Base-by-base conservation (phyloP, 2,329 filamentous ascomycete genomes). In the Cordyceps pruinosa region DNA sequence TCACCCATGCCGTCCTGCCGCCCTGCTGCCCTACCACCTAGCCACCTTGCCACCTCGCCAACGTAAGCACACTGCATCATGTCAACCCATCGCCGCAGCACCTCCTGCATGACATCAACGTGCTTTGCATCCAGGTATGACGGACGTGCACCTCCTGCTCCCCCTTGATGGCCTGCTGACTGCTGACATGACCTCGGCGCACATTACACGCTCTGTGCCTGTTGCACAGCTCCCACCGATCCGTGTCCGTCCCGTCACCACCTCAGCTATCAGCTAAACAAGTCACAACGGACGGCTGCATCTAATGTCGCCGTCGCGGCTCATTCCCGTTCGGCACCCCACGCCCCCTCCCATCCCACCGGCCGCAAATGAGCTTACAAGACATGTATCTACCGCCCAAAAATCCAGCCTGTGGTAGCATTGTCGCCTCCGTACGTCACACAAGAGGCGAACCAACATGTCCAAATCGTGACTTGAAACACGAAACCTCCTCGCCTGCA, bases 401-500 rank as follows among this genome's bases (percentile, higher is more conserved):
- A 30, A 19, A 26, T 12, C 6, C n/a, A 26, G 9, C 6, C 8
- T n/a, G n/a, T n/a, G 26, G n/a, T 12, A 10, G 9, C 19, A 5
- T 30, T 25, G 10, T n/a, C 23, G 39, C 10, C n/a, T 10, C 28
- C 32, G n/a, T 6, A n/a, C 30, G 19, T 32, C 37, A 10, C 26
- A 25, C 17, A 23, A 19, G 37, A 34, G 4, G 49, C n/a, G 17
- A 32, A 41, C 25, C 10, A 42, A 3, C 15, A 19, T 35, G 15
- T 45, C 21, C 39, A 5, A 26, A 45, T 45, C 19, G 8, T 34
- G 28, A 13, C 37, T 23, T 26, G 48, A 34, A 45, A 34, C 28
- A 34, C 50, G 39, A 52, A 52, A 44, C 47, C 26, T 44, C 49
- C 44, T 44, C 37, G 25, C 37, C 49, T 45, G 50, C 50, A 53